Evolutionary conservation across 2,329 filamentous ascomycete species (phyloP).

Genomic region (Penicillium sp.): DNA sequence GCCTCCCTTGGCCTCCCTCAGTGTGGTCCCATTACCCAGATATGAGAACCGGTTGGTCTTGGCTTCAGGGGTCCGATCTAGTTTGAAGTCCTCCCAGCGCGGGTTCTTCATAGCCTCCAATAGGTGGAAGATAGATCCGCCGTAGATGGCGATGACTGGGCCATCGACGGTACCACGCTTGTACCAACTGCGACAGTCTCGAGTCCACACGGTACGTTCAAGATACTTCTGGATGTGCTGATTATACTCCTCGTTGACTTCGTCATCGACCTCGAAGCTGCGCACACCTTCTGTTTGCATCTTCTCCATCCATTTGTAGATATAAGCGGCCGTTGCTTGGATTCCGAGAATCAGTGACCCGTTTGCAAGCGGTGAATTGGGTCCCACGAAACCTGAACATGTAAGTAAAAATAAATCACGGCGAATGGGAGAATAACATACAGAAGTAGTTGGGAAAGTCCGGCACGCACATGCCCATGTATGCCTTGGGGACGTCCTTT

Average conservation of each 20-base stretch:
- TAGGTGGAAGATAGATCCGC: constrained; percentile 14
- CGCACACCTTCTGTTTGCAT: neutral
- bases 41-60: constrained; percentile 47
- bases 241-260: neutral
- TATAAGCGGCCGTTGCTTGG: neutral
- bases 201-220: neutral
- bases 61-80: constrained; percentile 43
- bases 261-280: neutral
- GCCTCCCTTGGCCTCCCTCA: neutral
- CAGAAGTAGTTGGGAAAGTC: constrained; percentile 29
- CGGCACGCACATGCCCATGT: constrained; percentile 18
- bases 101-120: constrained; percentile 32
- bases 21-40: constrained; percentile 47
- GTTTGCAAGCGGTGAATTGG: neutral
- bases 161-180: constrained; percentile 44
- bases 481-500: constrained; percentile 18
- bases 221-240: neutral
- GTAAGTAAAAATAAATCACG: neutral
- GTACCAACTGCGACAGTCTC: neutral
- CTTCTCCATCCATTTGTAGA: constrained; percentile 1
- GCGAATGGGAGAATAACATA: neutral
- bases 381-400: neutral
- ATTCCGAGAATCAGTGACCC: neutral
- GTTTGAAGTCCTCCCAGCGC: constrained; percentile 58
- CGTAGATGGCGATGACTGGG: constrained; percentile 47